Percentiles rank a stretch among this genome's conserved stretches.
Conservation (phyloP, 2,329 filamentous ascomycete genomes). For the Fusarium transvaalense region DNA sequence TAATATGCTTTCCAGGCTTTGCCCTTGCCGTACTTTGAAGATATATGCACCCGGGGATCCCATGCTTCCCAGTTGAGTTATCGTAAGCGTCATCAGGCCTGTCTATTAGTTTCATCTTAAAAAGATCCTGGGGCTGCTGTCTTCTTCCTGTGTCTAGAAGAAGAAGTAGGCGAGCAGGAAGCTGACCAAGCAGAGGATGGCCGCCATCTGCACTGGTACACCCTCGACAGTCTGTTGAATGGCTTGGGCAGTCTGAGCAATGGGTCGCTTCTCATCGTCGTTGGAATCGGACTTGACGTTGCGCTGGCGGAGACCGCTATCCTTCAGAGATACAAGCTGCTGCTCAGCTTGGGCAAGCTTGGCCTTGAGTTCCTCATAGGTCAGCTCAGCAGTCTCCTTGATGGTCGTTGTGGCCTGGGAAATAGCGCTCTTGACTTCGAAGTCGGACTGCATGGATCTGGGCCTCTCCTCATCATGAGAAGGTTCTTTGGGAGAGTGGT, state of each 20-base stretch:
- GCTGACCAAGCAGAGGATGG: constrained; percentile 85
- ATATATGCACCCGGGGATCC: constrained; percentile 32
- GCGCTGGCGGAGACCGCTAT: constrained; percentile 82
- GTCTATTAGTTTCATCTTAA: constrained; percentile 35
- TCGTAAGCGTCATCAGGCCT: constrained; percentile 41
- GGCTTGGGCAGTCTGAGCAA: constrained; percentile 65
- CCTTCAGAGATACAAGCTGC: constrained; percentile 77
- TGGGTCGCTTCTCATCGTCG: constrained; percentile 64
- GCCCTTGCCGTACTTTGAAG: constrained; percentile 15
- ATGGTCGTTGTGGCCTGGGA: constrained; percentile 62
- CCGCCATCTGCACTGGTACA: constrained; percentile 88
- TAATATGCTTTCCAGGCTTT: constrained; percentile 39
- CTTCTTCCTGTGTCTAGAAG: constrained; percentile 71
- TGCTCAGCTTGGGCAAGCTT: constrained; percentile 82
- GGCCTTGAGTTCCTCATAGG: constrained; percentile 72
- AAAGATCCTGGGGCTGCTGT: constrained; percentile 18
- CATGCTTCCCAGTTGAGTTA: constrained; percentile 26
- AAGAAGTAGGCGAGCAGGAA: constrained; percentile 97
- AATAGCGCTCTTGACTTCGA: constrained; percentile 49
- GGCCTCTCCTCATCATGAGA: constrained; percentile 49
- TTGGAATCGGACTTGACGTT: constrained; percentile 69
- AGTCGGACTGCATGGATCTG: constrained; percentile 44
- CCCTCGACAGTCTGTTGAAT: constrained; percentile 73
- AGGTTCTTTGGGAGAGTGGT: constrained; percentile 51
- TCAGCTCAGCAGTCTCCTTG: constrained; percentile 58